phyloP scores from a whole-genome alignment of 257 asterid genomes.

The Verbascum thapsus region DNA sequence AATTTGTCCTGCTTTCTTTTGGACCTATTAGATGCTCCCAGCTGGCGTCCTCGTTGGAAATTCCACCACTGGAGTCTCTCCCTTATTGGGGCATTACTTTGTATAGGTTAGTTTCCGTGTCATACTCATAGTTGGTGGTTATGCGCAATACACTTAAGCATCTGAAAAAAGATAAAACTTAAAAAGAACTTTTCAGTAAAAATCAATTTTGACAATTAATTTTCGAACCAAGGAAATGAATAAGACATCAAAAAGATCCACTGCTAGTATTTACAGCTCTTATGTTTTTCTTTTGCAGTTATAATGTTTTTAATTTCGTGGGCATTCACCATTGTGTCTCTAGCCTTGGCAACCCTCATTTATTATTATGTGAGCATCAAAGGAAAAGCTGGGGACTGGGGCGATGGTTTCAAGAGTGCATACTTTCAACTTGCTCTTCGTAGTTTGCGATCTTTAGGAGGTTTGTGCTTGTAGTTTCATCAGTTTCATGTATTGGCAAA shows the following conservation, averaged over 20 bases:
- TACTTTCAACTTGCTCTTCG: constrained; percentile 99
- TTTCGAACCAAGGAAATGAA: too few species aligned
- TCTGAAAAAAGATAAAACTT: not conserved
- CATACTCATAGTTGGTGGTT: not conserved
- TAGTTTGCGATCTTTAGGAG: constrained; percentile 97
- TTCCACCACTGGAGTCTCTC: constrained; percentile 99
- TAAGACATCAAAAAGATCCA: too few species aligned
- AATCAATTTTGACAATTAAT: too few species aligned
- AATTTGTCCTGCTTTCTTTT: constrained; percentile 94
- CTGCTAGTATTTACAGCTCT: constrained; percentile 11
- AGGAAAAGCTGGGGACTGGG: constrained; percentile 99
- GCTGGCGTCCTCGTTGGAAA: constrained; percentile 99
- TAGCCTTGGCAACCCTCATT: constrained; percentile 91
- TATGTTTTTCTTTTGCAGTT: constrained; percentile 55
- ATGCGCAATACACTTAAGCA: constrained; percentile 12
- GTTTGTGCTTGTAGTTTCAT: constrained; percentile 45
- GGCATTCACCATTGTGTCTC: constrained; percentile 89
- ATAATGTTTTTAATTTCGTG: constrained; percentile 98
- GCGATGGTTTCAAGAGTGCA: constrained; percentile 99
- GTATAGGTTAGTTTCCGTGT: constrained; percentile 63
- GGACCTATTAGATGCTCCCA: constrained; percentile 98
- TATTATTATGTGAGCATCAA: constrained; percentile 93
- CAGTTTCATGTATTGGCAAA: constrained; percentile 14
- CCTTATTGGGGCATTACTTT: constrained; percentile 87
- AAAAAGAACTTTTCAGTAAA: too few species aligned